These are phyloP conservation scores for Lumnitzera racemosa DNA, from an alignment of 345 rosid species.

Conservation along the genomic window DNA sequence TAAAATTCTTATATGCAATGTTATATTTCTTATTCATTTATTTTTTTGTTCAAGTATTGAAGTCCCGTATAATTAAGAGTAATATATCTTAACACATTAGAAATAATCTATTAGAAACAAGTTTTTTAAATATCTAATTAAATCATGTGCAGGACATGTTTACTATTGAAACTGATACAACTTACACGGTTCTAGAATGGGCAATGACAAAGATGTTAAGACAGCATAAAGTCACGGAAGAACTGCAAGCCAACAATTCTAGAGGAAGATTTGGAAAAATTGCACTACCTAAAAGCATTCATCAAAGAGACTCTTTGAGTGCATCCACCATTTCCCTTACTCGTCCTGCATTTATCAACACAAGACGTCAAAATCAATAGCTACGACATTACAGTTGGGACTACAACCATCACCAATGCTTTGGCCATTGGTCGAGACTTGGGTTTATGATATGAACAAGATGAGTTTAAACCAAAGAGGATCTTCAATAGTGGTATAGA, in stretches of 20 bases:
- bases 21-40: too few species aligned
- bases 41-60: too few species aligned
- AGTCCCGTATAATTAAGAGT: too few species aligned
- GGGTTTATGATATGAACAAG: slow-evolving; percentile 11
- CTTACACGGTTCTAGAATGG: slow-evolving; percentile 29
- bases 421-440: slow-evolving; percentile 36
- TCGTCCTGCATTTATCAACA: slow-evolving; percentile 20
- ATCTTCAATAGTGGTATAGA: slow-evolving; percentile 21
- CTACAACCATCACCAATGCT: slow-evolving; percentile 16
- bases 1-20: too few species aligned
- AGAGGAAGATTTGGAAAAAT: slow-evolving; percentile 13
- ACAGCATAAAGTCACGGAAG: slow-evolving; percentile 22
- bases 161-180: slow-evolving; percentile 29
- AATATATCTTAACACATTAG: too few species aligned
- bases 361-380: slow-evolving; percentile 18
- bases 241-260: slow-evolving; percentile 4
- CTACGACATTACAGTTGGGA: slow-evolving; percentile 21
- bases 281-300: too few species aligned
- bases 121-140: too few species aligned
- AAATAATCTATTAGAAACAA: too few species aligned
- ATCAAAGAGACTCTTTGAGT: slow-evolving; percentile 26
- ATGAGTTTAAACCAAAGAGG: slow-evolving; percentile 32
- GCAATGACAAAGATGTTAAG: slow-evolving; percentile 28
- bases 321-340: slow-evolving; percentile 32
- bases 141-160: slow-evolving; percentile 30